Base-by-base conservation (phyloP, 495 filamentous ascomycete species). In the Xylaria grammica region DNA sequence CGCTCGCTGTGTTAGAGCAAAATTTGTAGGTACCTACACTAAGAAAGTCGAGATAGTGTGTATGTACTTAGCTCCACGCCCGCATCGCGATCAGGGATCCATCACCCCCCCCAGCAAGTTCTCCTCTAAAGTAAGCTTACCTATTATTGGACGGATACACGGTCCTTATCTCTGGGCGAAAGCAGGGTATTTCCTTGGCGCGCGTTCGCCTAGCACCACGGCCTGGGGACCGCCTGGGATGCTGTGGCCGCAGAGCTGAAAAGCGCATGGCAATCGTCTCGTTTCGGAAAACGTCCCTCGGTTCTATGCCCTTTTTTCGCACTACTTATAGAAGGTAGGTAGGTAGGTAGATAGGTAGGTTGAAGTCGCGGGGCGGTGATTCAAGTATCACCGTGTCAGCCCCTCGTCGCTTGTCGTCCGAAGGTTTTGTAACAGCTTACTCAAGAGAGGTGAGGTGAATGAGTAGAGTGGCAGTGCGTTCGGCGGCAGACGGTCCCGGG, bases 231-330 rank as follows among this genome's bases (percentile, higher is more conserved):
- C 1, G 34, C 20, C 40, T 44, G 8, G 40, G 10, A 15, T 44
- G 40, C 20, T n/a, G 20, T 24, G 42, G 56, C 19, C n/a, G 56
- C 27, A 36, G 56, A 59, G 56, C 56, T 59, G 56, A 59, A 59
- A 46, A 59, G 5, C 10, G 42, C 40, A 59, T 22, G 27, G 42
- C 42, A n/a, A 1, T 15, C 24, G 27, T 29, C 40, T 46, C 26
- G 40, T 58, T 58, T 46, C 55, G 55, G 55, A 58, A 30, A 58
- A 45, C 55, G 38, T 58, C 46, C 40, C 55, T 58, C 55, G n/a
- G n/a, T n/a, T n/a, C n/a, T n/a, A n/a, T n/a, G n/a, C n/a, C n/a
- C n/a, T n/a, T n/a, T n/a, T 24, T 54, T 38, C 51, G 1, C 13
- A 36, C 17, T 38, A 34, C 24, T 30, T 46, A 34, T 29, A 22